These are phyloP conservation scores for Aspergillus terreus DNA, from an alignment of 2,329 filamentous ascomycete species.

Conservation along the genomic window DNA sequence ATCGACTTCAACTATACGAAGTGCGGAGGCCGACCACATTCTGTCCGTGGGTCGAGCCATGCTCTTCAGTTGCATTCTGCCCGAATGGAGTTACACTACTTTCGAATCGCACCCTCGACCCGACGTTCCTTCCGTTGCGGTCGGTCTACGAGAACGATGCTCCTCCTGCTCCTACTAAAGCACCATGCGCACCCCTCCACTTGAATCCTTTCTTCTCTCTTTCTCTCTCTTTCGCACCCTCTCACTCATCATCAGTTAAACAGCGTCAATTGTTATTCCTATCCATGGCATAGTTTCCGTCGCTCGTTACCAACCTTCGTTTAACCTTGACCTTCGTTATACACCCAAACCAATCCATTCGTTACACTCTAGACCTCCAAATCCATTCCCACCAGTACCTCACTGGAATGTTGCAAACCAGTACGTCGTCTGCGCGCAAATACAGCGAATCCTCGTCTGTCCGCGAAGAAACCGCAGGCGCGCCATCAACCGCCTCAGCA, in stretches of 20 bases:
- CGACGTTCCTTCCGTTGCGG: constrained; percentile 11
- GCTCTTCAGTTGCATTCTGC: constrained; percentile 6
- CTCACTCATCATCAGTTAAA: too few species aligned
- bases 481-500: neutral
- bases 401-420: neutral
- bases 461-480: neutral
- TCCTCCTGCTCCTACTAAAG: neutral
- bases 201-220: neutral
- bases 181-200: neutral
- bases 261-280: constrained; percentile 2
- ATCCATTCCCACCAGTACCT: too few species aligned
- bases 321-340: neutral
- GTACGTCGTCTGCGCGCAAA: neutral
- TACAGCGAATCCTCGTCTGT: neutral
- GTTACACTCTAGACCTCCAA: too few species aligned
- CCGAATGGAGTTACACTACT: constrained; percentile 1
- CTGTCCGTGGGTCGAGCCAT: neutral
- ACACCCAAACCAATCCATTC: neutral
- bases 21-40: constrained; percentile 1
- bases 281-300: constrained; percentile 13
- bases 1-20: constrained; percentile 7
- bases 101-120: constrained; percentile 1
- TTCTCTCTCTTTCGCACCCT: neutral
- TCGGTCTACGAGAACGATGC: neutral
- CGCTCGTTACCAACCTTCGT: constrained; percentile 15